phyloP scores from a whole-genome alignment of 352 stramenopile genomes.

The Thraustotheca clavata region DNA sequence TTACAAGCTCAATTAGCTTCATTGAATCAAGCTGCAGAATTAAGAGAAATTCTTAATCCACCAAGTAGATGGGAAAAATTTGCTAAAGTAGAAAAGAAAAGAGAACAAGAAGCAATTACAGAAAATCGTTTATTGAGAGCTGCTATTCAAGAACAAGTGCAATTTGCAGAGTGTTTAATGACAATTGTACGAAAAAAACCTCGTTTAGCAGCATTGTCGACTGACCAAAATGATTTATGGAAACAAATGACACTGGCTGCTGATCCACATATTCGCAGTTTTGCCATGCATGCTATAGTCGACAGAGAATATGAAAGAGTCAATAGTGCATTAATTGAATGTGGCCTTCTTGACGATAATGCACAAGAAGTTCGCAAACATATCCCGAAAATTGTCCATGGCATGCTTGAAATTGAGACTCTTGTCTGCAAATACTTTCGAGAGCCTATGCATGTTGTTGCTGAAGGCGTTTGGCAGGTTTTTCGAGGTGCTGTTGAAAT shows the following conservation, averaged over 20 bases:
- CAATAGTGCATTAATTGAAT: neutral
- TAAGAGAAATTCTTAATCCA: neutral
- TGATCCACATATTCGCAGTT: neutral
- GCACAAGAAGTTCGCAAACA: neutral
- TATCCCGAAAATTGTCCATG: neutral
- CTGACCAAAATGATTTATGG: neutral
- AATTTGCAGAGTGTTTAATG: neutral
- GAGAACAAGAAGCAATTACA: neutral
- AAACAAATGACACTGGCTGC: conserved; percentile 1
- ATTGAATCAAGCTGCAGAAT: neutral
- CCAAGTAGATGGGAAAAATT: neutral
- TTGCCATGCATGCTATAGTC: neutral
- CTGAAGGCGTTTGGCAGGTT: neutral
- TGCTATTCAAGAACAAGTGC: neutral
- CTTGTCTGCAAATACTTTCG: neutral
- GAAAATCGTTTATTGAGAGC: conserved; percentile 1
- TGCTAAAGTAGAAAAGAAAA: neutral
- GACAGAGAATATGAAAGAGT: neutral
- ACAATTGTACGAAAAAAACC: conserved; percentile 9
- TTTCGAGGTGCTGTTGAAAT: neutral
- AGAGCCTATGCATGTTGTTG: neutral
- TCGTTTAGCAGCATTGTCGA: neutral
- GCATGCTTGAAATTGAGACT: conserved; percentile 5
- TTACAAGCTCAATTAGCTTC: neutral
- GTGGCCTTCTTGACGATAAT: neutral